phyloP scores from a whole-genome alignment of 2,329 filamentous ascomycete species.

The Exserohilum rostratum region DNA sequence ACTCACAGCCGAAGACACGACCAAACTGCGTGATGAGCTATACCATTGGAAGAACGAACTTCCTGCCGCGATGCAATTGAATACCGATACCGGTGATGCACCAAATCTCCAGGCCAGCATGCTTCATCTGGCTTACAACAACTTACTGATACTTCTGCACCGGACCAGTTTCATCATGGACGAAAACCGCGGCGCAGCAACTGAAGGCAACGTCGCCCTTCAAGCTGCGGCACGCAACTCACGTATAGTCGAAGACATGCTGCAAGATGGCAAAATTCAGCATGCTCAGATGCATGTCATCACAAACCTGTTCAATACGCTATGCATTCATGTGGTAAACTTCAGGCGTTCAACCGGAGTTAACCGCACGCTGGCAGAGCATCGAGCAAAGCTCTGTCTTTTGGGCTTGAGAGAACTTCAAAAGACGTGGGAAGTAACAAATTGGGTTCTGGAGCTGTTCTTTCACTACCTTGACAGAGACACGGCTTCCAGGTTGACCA shows the following conservation, averaged over 20 bases:
- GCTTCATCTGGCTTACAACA: slow-evolving; percentile 56
- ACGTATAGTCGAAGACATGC: slow-evolving; percentile 57
- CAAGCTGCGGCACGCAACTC: slow-evolving; percentile 56
- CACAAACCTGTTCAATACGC: slow-evolving; percentile 56
- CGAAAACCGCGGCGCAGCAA: slow-evolving; percentile 38
- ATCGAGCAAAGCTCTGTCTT: slow-evolving; percentile 56
- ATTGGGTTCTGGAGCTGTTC: slow-evolving; percentile 57
- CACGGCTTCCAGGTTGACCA: slow-evolving; percentile 49
- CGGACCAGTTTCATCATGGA: slow-evolving; percentile 52
- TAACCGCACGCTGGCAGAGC: slow-evolving; percentile 54
- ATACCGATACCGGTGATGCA: slow-evolving; percentile 35
- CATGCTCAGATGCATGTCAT: slow-evolving; percentile 57
- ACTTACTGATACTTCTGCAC: slow-evolving; percentile 55
- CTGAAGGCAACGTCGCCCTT: slow-evolving; percentile 51
- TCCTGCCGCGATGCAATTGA: slow-evolving; percentile 45
- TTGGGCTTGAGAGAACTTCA: slow-evolving; percentile 57
- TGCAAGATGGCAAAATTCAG: slow-evolving; percentile 52
- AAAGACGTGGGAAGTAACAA: slow-evolving; percentile 58
- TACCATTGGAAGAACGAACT: slow-evolving; percentile 50
- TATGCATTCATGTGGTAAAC: slow-evolving; percentile 57
- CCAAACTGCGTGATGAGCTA: slow-evolving; percentile 42
- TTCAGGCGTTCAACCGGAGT: slow-evolving; percentile 48
- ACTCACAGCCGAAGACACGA: slow-evolving; percentile 23
- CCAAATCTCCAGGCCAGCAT: slow-evolving; percentile 48
- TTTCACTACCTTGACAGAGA: slow-evolving; percentile 56